A percentile compares a stretch with the other conserved stretches of the same genome.
These are phyloP conservation scores for Luvunga scandens DNA, from an alignment of 345 rosid species.

Conservation along the genomic window DNA sequence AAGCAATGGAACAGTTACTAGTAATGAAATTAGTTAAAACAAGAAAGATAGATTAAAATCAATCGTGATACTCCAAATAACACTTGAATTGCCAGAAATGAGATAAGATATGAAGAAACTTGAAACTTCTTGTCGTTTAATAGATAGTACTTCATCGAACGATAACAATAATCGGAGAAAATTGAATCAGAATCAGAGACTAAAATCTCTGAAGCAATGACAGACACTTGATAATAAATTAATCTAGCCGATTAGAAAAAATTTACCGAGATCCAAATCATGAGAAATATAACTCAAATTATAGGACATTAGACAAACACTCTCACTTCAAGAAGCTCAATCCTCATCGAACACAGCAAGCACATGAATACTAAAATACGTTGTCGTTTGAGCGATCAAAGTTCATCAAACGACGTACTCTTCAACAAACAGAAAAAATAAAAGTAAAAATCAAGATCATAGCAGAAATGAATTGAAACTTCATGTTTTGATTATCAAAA, in stretches of 20 bases:
- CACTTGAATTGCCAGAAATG: slow-evolving; percentile 3
- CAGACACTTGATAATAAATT: neutral
- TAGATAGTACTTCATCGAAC: neutral
- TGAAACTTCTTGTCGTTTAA: neutral
- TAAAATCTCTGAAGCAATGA: neutral
- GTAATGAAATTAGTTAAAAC: neutral
- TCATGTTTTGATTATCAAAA: neutral
- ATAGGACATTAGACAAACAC: neutral
- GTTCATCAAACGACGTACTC: neutral
- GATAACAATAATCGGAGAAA: neutral
- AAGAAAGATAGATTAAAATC: neutral
- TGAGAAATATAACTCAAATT: neutral
- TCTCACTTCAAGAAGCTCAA: slow-evolving; percentile 1
- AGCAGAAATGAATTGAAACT: neutral
- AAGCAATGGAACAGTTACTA: neutral
- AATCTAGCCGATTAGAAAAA: neutral
- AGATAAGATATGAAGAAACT: neutral
- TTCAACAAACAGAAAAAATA: neutral
- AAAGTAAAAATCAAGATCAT: neutral
- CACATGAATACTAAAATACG: neutral
- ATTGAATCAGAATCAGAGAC: neutral
- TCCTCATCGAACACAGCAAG: neutral
- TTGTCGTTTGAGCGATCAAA: neutral
- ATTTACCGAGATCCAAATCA: neutral
- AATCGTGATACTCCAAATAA: neutral